Evolutionary conservation across 441 rosid genomes (phyloP).

Genomic region (Kokia cookei): DNA sequence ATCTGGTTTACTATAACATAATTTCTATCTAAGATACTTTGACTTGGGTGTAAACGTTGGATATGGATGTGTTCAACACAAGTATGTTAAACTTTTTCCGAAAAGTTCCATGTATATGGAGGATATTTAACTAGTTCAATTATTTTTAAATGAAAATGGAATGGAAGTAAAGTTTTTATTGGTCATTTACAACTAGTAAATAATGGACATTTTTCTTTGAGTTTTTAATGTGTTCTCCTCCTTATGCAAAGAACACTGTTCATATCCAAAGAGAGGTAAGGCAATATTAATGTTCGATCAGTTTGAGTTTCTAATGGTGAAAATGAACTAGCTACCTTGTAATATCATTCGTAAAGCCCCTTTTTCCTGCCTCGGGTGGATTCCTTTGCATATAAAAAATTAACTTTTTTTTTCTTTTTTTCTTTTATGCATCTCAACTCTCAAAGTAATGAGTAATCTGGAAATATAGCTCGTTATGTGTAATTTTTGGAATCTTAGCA

Average conservation of each 20-base stretch:
- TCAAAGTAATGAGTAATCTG: neutral
- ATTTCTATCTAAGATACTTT: neutral
- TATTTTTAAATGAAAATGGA: neutral
- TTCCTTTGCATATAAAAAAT: neutral
- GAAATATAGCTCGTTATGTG: neutral
- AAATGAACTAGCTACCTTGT: neutral
- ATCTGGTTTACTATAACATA: neutral
- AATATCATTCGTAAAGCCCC: neutral
- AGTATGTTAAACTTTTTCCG: neutral
- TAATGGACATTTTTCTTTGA: neutral
- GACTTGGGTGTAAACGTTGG: neutral
- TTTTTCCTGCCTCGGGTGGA: neutral
- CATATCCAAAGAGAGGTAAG: neutral
- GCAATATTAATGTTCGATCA: neutral
- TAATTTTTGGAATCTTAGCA: neutral
- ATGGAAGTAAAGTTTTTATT: neutral
- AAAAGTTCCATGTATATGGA: neutral
- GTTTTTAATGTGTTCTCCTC: neutral
- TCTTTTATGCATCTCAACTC: neutral
- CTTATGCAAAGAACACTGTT: neutral
- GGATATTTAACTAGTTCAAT: neutral
- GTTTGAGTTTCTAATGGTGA: neutral
- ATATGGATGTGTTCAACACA: neutral
- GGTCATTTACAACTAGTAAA: neutral
- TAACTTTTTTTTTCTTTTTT: neutral